Evolutionary conservation across 2,329 filamentous ascomycete species (phyloP).

Genomic region (Teratosphaeria destructans): DNA sequence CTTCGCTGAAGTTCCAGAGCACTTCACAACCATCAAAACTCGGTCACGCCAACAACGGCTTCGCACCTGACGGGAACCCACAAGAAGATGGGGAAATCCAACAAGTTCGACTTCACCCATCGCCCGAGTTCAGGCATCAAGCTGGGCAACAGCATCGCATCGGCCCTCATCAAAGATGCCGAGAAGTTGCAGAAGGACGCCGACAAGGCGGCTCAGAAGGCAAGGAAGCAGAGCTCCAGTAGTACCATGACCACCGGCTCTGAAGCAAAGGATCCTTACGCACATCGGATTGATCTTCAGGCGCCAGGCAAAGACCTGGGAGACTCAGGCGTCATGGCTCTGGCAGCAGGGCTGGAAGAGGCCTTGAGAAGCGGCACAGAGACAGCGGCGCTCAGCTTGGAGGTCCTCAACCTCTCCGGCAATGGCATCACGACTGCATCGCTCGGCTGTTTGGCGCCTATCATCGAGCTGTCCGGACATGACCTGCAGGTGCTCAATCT

Average conservation of each 20-base stretch:
- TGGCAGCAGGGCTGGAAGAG: conserved; percentile 33
- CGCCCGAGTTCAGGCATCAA: conserved; percentile 37
- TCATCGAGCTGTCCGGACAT: conserved; percentile 32
- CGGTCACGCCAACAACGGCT: not conserved
- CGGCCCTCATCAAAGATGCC: conserved; percentile 31
- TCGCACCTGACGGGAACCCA: not conserved
- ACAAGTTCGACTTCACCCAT: conserved; percentile 31
- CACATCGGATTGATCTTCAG: conserved; percentile 34
- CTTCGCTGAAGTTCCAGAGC: not conserved
- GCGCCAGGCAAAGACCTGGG: conserved; percentile 36
- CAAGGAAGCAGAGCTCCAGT: conserved; percentile 18
- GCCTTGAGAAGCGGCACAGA: conserved; percentile 28
- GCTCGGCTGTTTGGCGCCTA: conserved; percentile 30
- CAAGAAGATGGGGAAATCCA: conserved; percentile 23
- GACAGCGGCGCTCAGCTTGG: conserved; percentile 26
- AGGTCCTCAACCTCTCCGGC: conserved; percentile 36
- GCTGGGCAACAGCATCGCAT: conserved; percentile 35
- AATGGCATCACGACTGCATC: conserved; percentile 35
- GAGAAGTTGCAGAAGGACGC: conserved; percentile 22
- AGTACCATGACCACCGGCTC: conserved; percentile 9
- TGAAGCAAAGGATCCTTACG: conserved; percentile 6
- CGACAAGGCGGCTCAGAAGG: conserved; percentile 14
- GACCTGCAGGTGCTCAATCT: conserved; percentile 39
- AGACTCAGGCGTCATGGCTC: conserved; percentile 34
- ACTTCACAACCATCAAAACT: not conserved